A percentile compares a stretch with the other conserved stretches of the same genome.
Conservation (phyloP, 169 alveolate genomes). For the Cystoisospora suis region DNA sequence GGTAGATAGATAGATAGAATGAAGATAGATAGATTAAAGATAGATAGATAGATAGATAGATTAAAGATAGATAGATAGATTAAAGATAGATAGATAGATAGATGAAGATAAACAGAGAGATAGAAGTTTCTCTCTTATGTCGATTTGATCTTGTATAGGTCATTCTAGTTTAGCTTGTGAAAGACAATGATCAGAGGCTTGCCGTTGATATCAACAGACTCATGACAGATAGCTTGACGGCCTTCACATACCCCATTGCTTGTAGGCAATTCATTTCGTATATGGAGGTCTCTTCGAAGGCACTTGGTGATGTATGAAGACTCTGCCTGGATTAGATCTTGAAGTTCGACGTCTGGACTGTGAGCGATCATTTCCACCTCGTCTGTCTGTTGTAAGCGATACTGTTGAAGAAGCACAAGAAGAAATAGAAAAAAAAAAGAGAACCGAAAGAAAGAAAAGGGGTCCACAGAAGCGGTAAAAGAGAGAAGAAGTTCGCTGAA, state of each 20-base stretch:
- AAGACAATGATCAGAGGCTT: conserved; percentile 42
- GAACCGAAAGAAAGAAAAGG: neutral
- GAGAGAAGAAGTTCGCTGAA: no score
- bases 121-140: no score
- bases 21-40: no score
- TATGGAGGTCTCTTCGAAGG: conserved; percentile 35
- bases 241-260: neutral
- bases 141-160: no score
- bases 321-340: conserved; percentile 6
- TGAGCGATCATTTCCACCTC: conserved; percentile 40
- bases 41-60: no score
- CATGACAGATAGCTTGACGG: neutral
- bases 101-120: no score
- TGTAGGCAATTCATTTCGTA: neutral
- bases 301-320: conserved; percentile 21
- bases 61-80: no score
- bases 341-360: conserved; percentile 3
- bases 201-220: conserved; percentile 18
- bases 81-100: no score
- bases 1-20: no score
- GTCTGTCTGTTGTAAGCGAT: conserved; percentile 42
- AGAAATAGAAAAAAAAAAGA: neutral
- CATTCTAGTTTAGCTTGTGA: no score
- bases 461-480: no score
- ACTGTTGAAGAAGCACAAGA: neutral